phyloP scores from a whole-genome alignment of 2,329 filamentous ascomycete genomes.

The Ascochyta pisi region DNA sequence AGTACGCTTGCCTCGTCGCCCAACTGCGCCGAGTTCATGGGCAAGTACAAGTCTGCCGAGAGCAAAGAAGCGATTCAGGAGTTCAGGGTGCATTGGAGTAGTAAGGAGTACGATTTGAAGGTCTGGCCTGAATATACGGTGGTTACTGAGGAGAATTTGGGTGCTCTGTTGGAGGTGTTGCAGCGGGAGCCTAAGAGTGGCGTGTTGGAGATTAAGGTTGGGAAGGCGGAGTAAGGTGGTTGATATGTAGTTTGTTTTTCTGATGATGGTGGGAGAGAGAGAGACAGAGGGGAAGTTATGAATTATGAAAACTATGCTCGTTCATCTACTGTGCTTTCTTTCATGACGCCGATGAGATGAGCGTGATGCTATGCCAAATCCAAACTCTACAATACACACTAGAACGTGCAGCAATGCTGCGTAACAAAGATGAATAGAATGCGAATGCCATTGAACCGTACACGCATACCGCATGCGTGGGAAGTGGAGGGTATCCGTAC shows the following conservation, averaged over 20 bases:
- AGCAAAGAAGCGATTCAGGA: conserved; percentile 37
- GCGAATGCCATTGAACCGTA: background rate
- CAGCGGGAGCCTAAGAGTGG: conserved; percentile 33
- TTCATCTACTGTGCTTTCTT: conserved; percentile 2
- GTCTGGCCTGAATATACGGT: conserved; percentile 46
- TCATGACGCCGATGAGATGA: background rate
- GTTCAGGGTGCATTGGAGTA: conserved; percentile 42
- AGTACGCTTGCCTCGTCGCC: conserved; percentile 29
- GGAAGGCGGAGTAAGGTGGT: conserved; percentile 28
- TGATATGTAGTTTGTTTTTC: background rate
- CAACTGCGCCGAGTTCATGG: conserved; percentile 38
- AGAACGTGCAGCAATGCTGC: conserved; percentile 11
- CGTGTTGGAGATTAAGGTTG: conserved; percentile 44
- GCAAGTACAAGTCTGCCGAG: conserved; percentile 36
- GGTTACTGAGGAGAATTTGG: conserved; percentile 41
- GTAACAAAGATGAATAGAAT: background rate
- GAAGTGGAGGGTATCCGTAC: conserved; percentile 46
- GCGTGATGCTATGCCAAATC: conserved; percentile 2
- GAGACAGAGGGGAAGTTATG: background rate
- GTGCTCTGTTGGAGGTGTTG: conserved; percentile 39
- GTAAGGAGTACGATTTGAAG: conserved; percentile 35
- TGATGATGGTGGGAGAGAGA: background rate
- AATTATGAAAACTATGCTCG: conserved; percentile 12
- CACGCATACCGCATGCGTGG: conserved; percentile 5
- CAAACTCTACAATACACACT: conserved; percentile 9